Evolutionary conservation across 495 filamentous ascomycete genomes (phyloP), one percentile per base, ranked within the genome.

Genomic region (Penicillium daleae): DNA sequence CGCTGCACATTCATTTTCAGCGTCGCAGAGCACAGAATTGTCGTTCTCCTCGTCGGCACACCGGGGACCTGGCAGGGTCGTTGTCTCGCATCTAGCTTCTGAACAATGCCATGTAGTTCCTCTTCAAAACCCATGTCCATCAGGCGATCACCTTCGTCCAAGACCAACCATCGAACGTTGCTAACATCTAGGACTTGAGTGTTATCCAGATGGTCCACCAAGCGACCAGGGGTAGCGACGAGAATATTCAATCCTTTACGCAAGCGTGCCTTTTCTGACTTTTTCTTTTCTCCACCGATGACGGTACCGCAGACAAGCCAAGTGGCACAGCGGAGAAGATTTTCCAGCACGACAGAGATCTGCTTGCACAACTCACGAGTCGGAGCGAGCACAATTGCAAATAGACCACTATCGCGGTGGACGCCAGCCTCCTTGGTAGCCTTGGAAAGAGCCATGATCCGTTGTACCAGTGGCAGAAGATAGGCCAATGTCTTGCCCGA

Each of bases 51-150:
- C 27, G 82, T 80, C 0, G 96, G 96, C 6, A 99, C 78, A 6
- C 79, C 86, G 56, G 69, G 79, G 66, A 76, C 83, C 51, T 74
- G 74, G 63, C 78, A 77, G 2, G 75, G 71, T 32, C 76, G 71
- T 69, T 80, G 72, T 64, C 78, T 69, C 4, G 77, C 76, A 60
- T 84, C 77, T 19, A 97, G 87, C 70, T 91, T 92, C 62, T 86
- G 78, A 6, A 98, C 85, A 67, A 98, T 96, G 24, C 82, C 87
- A 68, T 89, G 82, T 37, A 92, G 81, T 60, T 97, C 93, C 52
- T 96, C 86, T 76, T 97, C 95, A 66, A 99, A 98, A 0, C 95
- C 95, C 74, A 98, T 82, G 69, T 99, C 95, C 92, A 97, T 96
- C 74, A 99, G 79, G 19, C 96, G 81, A 81, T 99, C 95, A 29